Conservation (phyloP, 371 early-diverging fungal genomes). For the Syncephalastrum racemosum region DNA sequence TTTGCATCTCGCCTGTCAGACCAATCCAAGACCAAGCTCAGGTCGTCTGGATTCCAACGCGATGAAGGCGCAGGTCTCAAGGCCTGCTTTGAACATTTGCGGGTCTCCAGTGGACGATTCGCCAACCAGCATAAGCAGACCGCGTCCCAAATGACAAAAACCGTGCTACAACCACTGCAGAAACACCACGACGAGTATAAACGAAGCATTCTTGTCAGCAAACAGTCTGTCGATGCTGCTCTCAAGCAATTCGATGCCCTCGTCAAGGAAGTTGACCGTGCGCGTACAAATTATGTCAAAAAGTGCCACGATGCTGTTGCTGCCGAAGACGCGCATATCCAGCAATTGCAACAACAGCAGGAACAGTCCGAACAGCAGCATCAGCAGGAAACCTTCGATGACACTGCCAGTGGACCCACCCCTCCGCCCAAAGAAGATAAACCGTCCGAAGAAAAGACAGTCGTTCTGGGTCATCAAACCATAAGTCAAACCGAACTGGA, state of each 20-base stretch:
- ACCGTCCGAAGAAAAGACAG: neutral
- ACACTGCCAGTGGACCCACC: neutral
- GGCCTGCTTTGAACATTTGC: constrained; percentile 63
- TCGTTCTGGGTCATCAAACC: constrained; percentile 32
- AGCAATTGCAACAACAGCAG: constrained; percentile 3
- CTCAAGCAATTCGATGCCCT: constrained; percentile 57
- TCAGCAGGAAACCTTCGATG: neutral
- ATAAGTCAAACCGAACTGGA: constrained; percentile 35
- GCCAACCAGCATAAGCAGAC: constrained; percentile 59
- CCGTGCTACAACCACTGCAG: constrained; percentile 63
- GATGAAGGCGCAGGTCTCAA: constrained; percentile 77
- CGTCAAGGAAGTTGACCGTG: constrained; percentile 50
- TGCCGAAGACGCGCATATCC: constrained; percentile 33
- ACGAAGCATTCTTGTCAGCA: constrained; percentile 53
- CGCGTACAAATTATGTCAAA: constrained; percentile 42
- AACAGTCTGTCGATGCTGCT: constrained; percentile 59
- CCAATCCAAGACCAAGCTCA: constrained; percentile 38
- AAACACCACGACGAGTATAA: constrained; percentile 60
- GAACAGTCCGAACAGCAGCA: constrained; percentile 5
- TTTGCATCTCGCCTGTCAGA: constrained; percentile 59
- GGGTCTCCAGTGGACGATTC: constrained; percentile 55
- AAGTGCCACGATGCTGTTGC: constrained; percentile 54
- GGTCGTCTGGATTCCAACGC: constrained; percentile 60
- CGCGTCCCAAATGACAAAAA: constrained; percentile 53
- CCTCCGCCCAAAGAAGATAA: neutral